Evolutionary conservation across 1,284 basidiomycete species (phyloP).

Genomic region (Singerocomus rubriflavus): DNA sequence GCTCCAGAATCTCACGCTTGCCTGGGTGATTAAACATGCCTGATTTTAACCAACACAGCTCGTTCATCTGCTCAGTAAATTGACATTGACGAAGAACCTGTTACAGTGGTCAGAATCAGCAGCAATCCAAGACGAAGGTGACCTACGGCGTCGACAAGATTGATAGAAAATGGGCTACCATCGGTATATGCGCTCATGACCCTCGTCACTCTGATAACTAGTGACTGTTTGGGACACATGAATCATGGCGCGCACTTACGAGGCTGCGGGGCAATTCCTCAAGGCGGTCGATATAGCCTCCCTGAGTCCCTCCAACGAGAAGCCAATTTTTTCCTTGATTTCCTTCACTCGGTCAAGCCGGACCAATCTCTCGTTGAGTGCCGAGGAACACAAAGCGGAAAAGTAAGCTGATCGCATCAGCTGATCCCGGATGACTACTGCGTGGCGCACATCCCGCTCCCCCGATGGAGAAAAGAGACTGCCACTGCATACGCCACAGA

Average conservation of each 20-base stretch:
- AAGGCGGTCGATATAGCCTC: constrained; percentile 19
- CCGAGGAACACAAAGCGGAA: constrained; percentile 3
- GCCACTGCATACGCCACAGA: constrained; percentile 21
- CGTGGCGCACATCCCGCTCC: constrained; percentile 23
- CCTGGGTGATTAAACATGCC: constrained; percentile 21
- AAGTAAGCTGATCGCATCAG: constrained; percentile 26
- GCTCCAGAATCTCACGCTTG: constrained; percentile 26
- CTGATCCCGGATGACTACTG: constrained; percentile 25
- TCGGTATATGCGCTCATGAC: constrained; percentile 34
- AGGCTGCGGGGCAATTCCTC: constrained; percentile 28
- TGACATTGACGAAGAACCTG: constrained; percentile 43
- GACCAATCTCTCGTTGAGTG: constrained; percentile 18
- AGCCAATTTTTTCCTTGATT: constrained; percentile 29
- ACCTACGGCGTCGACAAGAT: constrained; percentile 39
- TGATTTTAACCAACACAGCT: constrained; percentile 31
- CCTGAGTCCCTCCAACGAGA: constrained; percentile 22
- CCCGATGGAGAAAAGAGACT: constrained; percentile 29
- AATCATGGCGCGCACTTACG: constrained; percentile 31
- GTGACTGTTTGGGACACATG: not conserved
- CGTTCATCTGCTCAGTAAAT: constrained; percentile 38
- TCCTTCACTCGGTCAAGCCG: constrained; percentile 25
- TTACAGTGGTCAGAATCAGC: not conserved
- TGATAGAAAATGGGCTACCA: constrained; percentile 38
- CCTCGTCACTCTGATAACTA: constrained; percentile 17
- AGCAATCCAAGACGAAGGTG: not conserved